Evolutionary conservation across 495 filamentous ascomycete species (phyloP), one percentile per base, ranked within the genome.

Genomic region (Trichoderma gamsii): DNA sequence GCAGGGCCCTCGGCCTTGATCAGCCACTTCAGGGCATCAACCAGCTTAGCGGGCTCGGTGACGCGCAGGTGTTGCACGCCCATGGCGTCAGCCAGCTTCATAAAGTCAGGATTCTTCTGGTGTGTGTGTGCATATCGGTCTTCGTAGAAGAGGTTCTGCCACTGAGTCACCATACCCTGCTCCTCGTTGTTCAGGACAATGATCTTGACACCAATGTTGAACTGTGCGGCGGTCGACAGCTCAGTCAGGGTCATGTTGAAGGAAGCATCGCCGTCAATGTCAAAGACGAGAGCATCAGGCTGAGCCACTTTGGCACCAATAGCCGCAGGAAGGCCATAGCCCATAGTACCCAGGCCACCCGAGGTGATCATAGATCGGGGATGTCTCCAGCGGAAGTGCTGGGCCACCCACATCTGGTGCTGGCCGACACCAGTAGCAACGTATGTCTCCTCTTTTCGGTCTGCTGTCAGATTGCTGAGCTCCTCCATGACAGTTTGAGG

Each of bases 351-450:
- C 15, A 96, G 85, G 70, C 93, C 92, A 73, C 93, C 93, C 13
- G 92, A 97, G 16, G 93, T 94, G 77, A 96, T 87, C 87, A 96
- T 90, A 66, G 91, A 90, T 49, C 93, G 87, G 27, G 92, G 92
- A 71, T 92, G 78, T 46, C 90, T 83, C 93, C 93, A 98, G 66
- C 92, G 87, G 83, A 90, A 98, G 78, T 97, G 92, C 79, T 98
- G 92, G 11, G 92, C 93, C 9, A 90, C 82, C 94, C 94, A 97
- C 94, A 98, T 97, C 79, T 97, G 94, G 76, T 97, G 93, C 76
- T 97, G 93, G 43, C 94, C 93, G 41, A 97, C 93, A 72, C 93
- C 93, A 1, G 93, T 97, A 6, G 92, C 79, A 74, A 98, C 95
- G 74, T 95, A 86, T 15, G 91, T 95, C 66, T 86, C 80, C 13